Evolutionary conservation across 2,329 filamentous ascomycete genomes (phyloP).

Genomic region (Colletotrichum plurivorum): DNA sequence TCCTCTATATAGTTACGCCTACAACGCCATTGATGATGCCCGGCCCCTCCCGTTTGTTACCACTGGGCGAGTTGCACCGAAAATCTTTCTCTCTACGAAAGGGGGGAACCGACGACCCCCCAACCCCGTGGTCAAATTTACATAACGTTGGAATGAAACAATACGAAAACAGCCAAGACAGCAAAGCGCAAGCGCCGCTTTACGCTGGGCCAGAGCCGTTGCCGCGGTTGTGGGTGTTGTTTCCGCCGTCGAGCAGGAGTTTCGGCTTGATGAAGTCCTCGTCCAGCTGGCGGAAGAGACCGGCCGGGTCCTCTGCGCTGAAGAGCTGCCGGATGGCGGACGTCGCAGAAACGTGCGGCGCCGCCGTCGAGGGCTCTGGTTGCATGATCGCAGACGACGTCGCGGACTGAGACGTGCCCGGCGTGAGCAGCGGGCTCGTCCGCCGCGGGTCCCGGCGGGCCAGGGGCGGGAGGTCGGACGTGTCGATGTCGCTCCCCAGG

Average conservation of each 20-base stretch:
- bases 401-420: slow-evolving; percentile 39
- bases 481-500: slow-evolving; percentile 75
- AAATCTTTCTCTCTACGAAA: no score
- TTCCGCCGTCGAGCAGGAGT: slow-evolving; percentile 82
- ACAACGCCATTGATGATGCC: no score
- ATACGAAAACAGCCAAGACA: neutral
- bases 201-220: slow-evolving; percentile 34
- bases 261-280: slow-evolving; percentile 97
- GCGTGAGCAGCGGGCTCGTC: slow-evolving; percentile 54
- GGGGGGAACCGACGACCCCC: no score
- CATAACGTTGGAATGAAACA: no score
- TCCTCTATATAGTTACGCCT: no score
- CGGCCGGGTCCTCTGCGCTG: slow-evolving; percentile 88
- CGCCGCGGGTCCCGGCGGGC: slow-evolving; percentile 61
- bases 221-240: slow-evolving; percentile 34
- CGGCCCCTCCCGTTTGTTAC: no score
- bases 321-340: slow-evolving; percentile 86
- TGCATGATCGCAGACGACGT: slow-evolving; percentile 35
- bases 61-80: no score
- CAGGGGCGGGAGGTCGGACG: slow-evolving; percentile 75
- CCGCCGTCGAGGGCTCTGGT: slow-evolving; percentile 39
- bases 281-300: slow-evolving; percentile 91
- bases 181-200: neutral
- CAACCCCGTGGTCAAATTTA: no score
- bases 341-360: slow-evolving; percentile 74